A percentile compares a stretch with the other conserved stretches of the same genome.
Evolutionary conservation across 176 grass and related monocot species (phyloP).

Genomic region (Pontederia paniculata): DNA sequence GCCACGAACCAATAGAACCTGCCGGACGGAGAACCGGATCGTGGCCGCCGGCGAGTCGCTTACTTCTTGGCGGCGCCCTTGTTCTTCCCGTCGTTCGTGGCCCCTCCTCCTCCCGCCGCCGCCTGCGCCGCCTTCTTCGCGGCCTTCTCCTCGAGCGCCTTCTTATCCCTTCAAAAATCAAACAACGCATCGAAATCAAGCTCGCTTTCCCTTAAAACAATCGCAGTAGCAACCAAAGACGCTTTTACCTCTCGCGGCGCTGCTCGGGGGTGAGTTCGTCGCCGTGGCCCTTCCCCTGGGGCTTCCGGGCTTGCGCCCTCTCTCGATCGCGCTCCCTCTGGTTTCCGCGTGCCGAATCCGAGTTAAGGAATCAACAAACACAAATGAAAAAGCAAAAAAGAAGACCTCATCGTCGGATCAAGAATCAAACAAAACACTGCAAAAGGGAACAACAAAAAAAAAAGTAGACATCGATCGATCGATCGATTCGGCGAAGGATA

Average conservation of each 20-base stretch:
- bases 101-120: background rate
- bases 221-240: background rate
- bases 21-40: too few species aligned
- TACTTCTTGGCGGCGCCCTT: conserved; percentile 40
- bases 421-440: too few species aligned
- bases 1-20: too few species aligned
- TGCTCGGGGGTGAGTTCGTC: conserved; percentile 74
- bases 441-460: too few species aligned
- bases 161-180: conserved; percentile 47
- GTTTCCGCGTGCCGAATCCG: conserved; percentile 42
- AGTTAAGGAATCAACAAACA: conserved; percentile 28
- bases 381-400: background rate
- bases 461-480: too few species aligned
- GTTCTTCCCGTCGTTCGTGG: conserved; percentile 35
- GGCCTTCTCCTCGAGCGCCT: conserved; percentile 76
- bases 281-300: conserved; percentile 17
- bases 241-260: conserved; percentile 11
- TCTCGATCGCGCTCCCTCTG: conserved; percentile 74
- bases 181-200: background rate
- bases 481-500: too few species aligned
- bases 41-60: too few species aligned
- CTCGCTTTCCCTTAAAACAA: background rate
- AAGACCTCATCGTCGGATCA: too few species aligned
- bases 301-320: conserved; percentile 49
- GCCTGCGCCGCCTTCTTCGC: conserved; percentile 84